Evolutionary conservation across 1,284 basidiomycete species (phyloP).

Genomic region (Fomitiporia mediterranea): DNA sequence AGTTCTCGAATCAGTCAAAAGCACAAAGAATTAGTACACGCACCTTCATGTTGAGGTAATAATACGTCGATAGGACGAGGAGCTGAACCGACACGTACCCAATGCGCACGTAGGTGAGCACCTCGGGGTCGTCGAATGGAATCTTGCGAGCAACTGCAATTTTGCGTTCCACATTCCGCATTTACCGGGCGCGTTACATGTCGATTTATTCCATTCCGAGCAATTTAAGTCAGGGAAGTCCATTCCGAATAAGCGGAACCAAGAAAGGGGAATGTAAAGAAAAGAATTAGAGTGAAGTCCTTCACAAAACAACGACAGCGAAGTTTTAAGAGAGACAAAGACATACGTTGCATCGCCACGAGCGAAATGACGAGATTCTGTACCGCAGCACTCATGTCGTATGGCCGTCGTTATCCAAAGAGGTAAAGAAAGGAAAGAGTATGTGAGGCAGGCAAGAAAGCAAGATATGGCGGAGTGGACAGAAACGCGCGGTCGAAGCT

Average conservation of each 20-base stretch:
- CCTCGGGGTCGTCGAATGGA: conserved; percentile 85
- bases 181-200: too few species aligned
- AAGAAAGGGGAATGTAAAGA: background rate
- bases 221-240: too few species aligned
- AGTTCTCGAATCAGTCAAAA: too few species aligned
- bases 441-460: too few species aligned
- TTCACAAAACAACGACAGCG: background rate
- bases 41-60: conserved; percentile 51
- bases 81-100: conserved; percentile 79
- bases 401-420: too few species aligned
- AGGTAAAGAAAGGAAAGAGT: too few species aligned
- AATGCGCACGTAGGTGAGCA: conserved; percentile 79
- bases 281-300: background rate
- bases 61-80: conserved; percentile 69
- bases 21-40: background rate
- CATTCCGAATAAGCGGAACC: conserved; percentile 5
- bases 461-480: too few species aligned
- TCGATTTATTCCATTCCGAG: too few species aligned
- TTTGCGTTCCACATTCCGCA: too few species aligned
- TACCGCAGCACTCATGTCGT: conserved; percentile 30
- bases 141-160: conserved; percentile 80
- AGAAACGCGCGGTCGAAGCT: background rate
- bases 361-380: conserved; percentile 82
- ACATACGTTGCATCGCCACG: conserved; percentile 82
- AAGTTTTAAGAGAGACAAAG: background rate